Percentiles rank a stretch among this genome's conserved stretches.
Evolutionary conservation across 2,329 filamentous ascomycete genomes (phyloP).

Genomic region (Rosellinia necatrix): DNA sequence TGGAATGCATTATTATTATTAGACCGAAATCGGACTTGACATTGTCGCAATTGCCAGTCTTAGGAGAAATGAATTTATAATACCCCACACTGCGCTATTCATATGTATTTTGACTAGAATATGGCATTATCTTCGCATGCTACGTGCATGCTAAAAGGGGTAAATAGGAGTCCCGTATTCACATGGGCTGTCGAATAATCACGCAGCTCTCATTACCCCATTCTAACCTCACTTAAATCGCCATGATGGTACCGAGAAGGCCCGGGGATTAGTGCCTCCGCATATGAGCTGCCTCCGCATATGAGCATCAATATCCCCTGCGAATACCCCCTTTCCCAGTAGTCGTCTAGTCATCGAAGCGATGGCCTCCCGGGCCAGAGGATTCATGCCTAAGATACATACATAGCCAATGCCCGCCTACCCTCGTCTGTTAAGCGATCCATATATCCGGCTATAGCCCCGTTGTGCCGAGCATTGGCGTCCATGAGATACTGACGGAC

Average conservation of each 20-base stretch:
- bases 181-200: no score
- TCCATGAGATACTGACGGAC: slow-evolving; percentile 77
- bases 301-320: background rate
- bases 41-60: no score
- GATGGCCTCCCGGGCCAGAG: no score
- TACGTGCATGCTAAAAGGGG: no score
- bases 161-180: no score
- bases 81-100: slow-evolving; percentile 1
- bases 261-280: background rate
- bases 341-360: no score
- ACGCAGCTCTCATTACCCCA: background rate
- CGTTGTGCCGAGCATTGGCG: slow-evolving; percentile 74
- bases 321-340: background rate
- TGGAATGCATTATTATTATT: background rate
- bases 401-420: slow-evolving; percentile 56
- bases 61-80: background rate
- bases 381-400: slow-evolving; percentile 43
- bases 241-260: background rate
- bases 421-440: slow-evolving; percentile 70
- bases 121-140: background rate
- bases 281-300: no score
- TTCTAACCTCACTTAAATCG: background rate
- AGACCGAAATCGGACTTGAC: no score
- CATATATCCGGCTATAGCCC: slow-evolving; percentile 73
- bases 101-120: slow-evolving; percentile 13